A percentile compares a stretch with the other conserved stretches of the same genome.
phyloP scores from a whole-genome alignment of 2,329 filamentous ascomycete genomes.

The Colletotrichum trifolii region DNA sequence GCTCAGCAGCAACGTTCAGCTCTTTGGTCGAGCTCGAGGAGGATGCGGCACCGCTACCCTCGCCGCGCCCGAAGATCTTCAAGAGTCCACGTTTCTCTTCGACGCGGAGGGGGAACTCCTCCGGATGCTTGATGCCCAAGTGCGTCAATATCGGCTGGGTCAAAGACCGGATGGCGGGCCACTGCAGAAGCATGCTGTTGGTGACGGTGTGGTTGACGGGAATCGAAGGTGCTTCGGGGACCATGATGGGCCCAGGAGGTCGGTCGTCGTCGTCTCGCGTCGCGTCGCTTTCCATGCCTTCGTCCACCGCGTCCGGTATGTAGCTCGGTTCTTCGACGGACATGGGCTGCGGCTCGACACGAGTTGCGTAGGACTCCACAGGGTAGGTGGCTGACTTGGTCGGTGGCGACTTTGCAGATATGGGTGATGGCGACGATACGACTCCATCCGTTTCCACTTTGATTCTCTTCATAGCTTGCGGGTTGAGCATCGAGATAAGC shows the following conservation, averaged over 20 bases:
- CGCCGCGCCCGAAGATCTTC: slow-evolving; percentile 81
- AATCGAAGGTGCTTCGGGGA: slow-evolving; percentile 74
- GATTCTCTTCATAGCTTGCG: slow-evolving; percentile 13
- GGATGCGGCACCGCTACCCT: slow-evolving; percentile 72
- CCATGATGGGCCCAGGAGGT: slow-evolving; percentile 60
- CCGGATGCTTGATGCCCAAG: slow-evolving; percentile 65
- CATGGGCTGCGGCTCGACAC: slow-evolving; percentile 39
- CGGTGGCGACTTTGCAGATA: slow-evolving; percentile 10
- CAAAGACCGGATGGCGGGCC: slow-evolving; percentile 75
- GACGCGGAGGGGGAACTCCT: slow-evolving; percentile 79
- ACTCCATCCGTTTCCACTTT: slow-evolving; percentile 30
- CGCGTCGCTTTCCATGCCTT: slow-evolving; percentile 44
- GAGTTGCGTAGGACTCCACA: background rate
- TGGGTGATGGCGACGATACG: background rate
- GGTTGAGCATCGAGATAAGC: too few species aligned
- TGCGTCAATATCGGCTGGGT: slow-evolving; percentile 62
- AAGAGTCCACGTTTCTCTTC: slow-evolving; percentile 81
- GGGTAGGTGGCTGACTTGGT: slow-evolving; percentile 20
- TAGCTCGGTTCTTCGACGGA: slow-evolving; percentile 41
- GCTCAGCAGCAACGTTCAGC: slow-evolving; percentile 41
- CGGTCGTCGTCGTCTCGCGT: slow-evolving; percentile 59
- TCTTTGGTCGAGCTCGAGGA: slow-evolving; percentile 46
- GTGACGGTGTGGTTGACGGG: slow-evolving; percentile 89
- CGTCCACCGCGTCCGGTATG: slow-evolving; percentile 5
- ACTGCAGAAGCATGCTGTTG: slow-evolving; percentile 83